Evolutionary conservation across 129 eudicot species (phyloP), one percentile per base, ranked within the genome.

Genomic region (Flaveria brownii): DNA sequence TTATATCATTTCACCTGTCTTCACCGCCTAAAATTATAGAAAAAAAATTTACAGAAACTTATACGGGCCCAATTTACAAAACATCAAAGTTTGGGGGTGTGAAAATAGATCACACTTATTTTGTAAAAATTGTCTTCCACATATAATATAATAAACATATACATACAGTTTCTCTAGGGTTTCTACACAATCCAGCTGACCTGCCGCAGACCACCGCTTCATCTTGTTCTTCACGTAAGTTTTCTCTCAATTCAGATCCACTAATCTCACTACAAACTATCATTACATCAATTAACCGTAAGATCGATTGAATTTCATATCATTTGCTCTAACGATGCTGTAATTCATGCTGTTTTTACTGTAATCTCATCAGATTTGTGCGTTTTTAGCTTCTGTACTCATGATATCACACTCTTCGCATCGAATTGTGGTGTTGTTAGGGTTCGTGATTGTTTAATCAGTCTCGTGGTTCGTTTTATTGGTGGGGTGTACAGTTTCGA

Each of bases 191-290:
- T 63, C 69, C 69, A 63, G 16, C 69, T 63, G 46, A 63, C 69
- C 46, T 63, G 22, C 69, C 46, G 69, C 69, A 63, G 69, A 63
- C 69, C 69, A 63, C 45, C 10, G 14, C 68, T 62, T 62, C 68
- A 62, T 30, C 68, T n/a, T 15, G 22, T 63, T 63, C 69, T 63
- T 63, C 69, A 63, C 1, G 46, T 63, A 30, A 63, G 46, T 0
- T 6, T 63, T 33, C 46, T 28, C 16, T 33, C 69, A 15, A 28
- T 10, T 63, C 13, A 63, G 67, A 26, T 61, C 42, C 14, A 61
- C 9, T 26, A 14, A 61, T 25, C 67, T 61, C 42, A 61, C 13
- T 13, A 11, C n/a, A 60, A 60, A 23, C 67, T 60, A 2, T 25
- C 36, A 1, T 11, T 12, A 60, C 13, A 30, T 63, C 46, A 14